A percentile compares a stretch with the other conserved stretches of the same genome.
Evolutionary conservation across 2,329 filamentous ascomycete species (phyloP).

Genomic region (Sporothrix euskadiensis): DNA sequence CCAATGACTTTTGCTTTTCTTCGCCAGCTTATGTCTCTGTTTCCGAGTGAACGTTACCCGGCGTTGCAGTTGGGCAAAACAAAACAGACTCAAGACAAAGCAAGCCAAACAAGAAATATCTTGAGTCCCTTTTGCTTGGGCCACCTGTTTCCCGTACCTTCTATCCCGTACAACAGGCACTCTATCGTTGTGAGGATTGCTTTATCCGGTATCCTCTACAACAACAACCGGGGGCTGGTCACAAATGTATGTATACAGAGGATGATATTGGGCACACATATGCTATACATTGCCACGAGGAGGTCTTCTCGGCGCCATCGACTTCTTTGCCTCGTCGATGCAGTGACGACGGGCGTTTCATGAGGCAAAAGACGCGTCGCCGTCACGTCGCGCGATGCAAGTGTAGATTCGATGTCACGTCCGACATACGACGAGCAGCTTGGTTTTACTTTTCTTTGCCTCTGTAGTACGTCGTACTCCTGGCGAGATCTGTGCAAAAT

Average conservation of each 20-base stretch:
- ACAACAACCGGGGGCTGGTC: constrained; percentile 1
- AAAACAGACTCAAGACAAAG: constrained; percentile 9
- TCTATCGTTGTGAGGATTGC: not conserved
- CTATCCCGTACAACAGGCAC: constrained; percentile 8
- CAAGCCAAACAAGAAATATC: not conserved
- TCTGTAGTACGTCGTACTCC: too few species aligned
- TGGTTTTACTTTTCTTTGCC: not conserved
- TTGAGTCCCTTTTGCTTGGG: constrained; percentile 15
- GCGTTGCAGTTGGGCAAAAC: constrained; percentile 9
- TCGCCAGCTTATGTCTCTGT: not conserved
- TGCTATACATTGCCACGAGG: constrained; percentile 11
- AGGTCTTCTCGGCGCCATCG: not conserved
- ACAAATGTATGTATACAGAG: not conserved
- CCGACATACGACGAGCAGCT: not conserved
- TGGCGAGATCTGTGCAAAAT: not conserved
- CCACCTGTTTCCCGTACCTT: constrained; percentile 15
- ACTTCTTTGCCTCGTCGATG: not conserved
- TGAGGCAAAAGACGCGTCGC: not conserved
- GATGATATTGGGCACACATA: not conserved
- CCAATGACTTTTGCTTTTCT: too few species aligned
- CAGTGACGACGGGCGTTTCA: constrained; percentile 6
- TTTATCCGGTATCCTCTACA: constrained; percentile 7
- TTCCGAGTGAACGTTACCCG: not conserved
- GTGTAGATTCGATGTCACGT: not conserved
- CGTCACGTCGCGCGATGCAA: not conserved